These are phyloP conservation scores for Xylaria venustula DNA, from an alignment of 495 filamentous ascomycete species.

Conservation along the genomic window DNA sequence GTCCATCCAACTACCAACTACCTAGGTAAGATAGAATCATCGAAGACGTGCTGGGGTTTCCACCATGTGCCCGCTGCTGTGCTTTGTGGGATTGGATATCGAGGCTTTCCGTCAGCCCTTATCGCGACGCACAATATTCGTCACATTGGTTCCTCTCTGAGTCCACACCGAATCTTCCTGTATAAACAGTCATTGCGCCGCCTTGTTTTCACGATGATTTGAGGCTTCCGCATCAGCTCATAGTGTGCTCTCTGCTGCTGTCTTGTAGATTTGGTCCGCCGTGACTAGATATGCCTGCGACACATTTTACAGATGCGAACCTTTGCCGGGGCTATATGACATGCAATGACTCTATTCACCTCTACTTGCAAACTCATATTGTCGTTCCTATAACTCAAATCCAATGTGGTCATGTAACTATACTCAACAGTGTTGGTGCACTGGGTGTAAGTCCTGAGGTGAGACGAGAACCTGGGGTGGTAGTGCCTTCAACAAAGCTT, in stretches of 20 bases:
- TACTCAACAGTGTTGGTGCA: background rate
- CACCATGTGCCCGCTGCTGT: background rate
- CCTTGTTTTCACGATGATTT: slow-evolving; percentile 3
- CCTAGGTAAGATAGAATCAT: background rate
- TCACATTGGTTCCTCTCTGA: background rate
- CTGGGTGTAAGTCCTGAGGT: background rate
- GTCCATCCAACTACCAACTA: slow-evolving; percentile 4
- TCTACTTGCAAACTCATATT: background rate
- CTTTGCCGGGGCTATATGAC: background rate
- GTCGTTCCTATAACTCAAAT: background rate
- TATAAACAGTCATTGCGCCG: background rate
- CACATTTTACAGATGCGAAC: no score
- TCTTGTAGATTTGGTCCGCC: background rate
- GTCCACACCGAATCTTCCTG: background rate
- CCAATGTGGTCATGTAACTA: background rate
- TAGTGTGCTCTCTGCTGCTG: background rate
- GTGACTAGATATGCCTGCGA: background rate
- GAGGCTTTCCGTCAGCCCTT: background rate
- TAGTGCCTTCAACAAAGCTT: background rate
- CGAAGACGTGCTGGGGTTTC: background rate
- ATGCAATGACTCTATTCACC: background rate
- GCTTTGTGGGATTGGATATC: background rate
- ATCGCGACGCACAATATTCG: background rate
- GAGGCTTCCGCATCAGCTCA: background rate
- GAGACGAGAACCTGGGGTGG: background rate